Evolutionary conservation across 176 grass and related monocot species (phyloP), one percentile per base, ranked within the genome.

Genomic region (Ampelocalamus luodianensis): DNA sequence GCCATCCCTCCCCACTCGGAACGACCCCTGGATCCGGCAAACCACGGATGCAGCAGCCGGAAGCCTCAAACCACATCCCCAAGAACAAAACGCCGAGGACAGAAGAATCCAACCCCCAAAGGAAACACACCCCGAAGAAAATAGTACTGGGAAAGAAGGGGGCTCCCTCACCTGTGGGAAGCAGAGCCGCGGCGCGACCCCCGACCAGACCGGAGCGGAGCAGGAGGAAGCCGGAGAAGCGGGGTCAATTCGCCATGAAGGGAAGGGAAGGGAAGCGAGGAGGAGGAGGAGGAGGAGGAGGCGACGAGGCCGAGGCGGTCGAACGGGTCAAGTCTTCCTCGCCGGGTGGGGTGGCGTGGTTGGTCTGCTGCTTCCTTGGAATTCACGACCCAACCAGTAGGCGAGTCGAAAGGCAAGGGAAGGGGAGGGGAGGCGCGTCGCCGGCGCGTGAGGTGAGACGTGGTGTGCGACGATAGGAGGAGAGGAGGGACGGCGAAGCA

Each of bases 111-210:
- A 46, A 20, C 69, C 22, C 20, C 42, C 17, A 13, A 13, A 4
- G 14, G 6, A 42, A 26, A 26, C 42, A 16, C 76, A 13, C 17
- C 39, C 26, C 51, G 5, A 11, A 5, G 77, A 8, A 66, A 14
- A 7, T 1, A 27, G 22, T 1, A 5, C 0, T 15, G 0, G 18
- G 11, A 4, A 36, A 18, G 24, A 32, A 23, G 15, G 63, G 53
- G 24, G 40, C 22, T 40, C 36, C 40, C 87, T 89, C 88, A 90
- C 88, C 88, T 51, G 18, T 29, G 18, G 20, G 71, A 40, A 72
- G 24, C 67, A n/a, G 80, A 60, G 53, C 38, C 50, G 37, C 48
- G 46, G 7, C 2, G 50, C 29, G 50, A 14, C 8, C 64, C 32
- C 64, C 39, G 17, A 59, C 5, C 27, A 16, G 76, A 67, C 10